These are phyloP conservation scores for Piper longum DNA, from an alignment of 164 flowering plant species.

Conservation along the genomic window DNA sequence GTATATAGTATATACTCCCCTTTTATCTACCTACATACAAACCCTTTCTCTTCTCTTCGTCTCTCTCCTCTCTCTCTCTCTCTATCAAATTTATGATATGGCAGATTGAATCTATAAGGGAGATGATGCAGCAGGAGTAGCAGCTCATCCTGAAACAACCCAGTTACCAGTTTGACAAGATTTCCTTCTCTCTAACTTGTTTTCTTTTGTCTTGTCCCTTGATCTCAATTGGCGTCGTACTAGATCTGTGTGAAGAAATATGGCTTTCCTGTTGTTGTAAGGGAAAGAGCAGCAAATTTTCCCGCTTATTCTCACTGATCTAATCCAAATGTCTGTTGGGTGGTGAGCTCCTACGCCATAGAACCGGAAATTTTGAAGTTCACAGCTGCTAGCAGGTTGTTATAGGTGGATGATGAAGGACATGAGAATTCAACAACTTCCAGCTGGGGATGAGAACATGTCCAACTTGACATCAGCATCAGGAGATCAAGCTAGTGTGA, in stretches of 20 bases:
- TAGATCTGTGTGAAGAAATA: constrained; percentile 2
- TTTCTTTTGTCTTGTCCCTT: constrained; percentile 7
- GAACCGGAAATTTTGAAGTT: background rate
- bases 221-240: constrained; percentile 10
- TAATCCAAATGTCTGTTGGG: background rate
- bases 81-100: background rate
- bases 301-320: background rate
- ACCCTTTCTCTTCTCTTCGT: constrained; percentile 9
- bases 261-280: background rate
- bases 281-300: background rate
- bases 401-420: constrained; percentile 30
- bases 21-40: constrained; percentile 1
- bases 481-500: constrained; percentile 45
- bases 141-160: constrained; percentile 5
- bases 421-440: constrained; percentile 20
- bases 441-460: constrained; percentile 45
- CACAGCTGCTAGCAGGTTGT: background rate
- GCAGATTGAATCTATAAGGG: too few species aligned
- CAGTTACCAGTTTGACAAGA: constrained; percentile 2
- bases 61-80: background rate
- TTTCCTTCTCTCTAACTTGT: constrained; percentile 1
- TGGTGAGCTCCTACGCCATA: constrained; percentile 6
- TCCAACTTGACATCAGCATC: constrained; percentile 74
- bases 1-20: background rate
- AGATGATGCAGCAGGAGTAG: constrained; percentile 3